A percentile compares a stretch with the other conserved stretches of the same genome.
Conservation (phyloP, 768 basidiomycete species). For the Artomyces pyxidatus region DNA sequence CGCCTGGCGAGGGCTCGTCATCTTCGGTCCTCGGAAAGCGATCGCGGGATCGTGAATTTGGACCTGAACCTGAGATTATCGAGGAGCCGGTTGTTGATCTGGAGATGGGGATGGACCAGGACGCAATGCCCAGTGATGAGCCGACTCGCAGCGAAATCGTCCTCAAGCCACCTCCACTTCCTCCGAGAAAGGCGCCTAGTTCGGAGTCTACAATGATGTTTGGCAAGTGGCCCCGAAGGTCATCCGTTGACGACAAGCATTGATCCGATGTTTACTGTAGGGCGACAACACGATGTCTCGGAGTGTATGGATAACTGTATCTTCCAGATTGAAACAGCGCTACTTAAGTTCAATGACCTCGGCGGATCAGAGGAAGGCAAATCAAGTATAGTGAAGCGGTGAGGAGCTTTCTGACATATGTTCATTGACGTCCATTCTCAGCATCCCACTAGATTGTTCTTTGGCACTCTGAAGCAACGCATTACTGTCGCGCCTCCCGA, state of each 20-base stretch:
- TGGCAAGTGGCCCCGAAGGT: conserved; percentile 37
- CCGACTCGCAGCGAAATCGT: conserved; percentile 17
- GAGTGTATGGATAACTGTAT: conserved; percentile 99
- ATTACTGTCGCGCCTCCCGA: conserved; percentile 30
- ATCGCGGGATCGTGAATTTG: too few species aligned
- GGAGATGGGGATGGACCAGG: too few species aligned
- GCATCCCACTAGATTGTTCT: conserved; percentile 54
- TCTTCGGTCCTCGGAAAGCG: conserved; percentile 60
- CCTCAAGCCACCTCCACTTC: conserved; percentile 39
- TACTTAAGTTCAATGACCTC: conserved; percentile 62
- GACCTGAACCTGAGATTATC: too few species aligned
- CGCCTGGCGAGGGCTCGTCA: conserved; percentile 12
- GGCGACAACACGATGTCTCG: conserved; percentile 94
- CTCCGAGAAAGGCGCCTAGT: conserved; percentile 40
- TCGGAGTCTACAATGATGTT: conserved; percentile 88
- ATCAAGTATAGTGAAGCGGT: conserved; percentile 82
- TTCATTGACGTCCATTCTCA: neutral
- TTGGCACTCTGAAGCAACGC: conserved; percentile 75
- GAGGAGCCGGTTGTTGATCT: too few species aligned
- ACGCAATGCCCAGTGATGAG: conserved; percentile 24
- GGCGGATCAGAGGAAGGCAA: conserved; percentile 43
- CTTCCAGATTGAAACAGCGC: conserved; percentile 94
- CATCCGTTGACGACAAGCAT: neutral
- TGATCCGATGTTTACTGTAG: conserved; percentile 28
- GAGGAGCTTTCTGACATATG: conserved; percentile 5